A percentile compares a stretch with the other conserved stretches of the same genome.
These are phyloP conservation scores for Penicillium mononematosum DNA, from an alignment of 495 filamentous ascomycete genomes.

Conservation along the genomic window DNA sequence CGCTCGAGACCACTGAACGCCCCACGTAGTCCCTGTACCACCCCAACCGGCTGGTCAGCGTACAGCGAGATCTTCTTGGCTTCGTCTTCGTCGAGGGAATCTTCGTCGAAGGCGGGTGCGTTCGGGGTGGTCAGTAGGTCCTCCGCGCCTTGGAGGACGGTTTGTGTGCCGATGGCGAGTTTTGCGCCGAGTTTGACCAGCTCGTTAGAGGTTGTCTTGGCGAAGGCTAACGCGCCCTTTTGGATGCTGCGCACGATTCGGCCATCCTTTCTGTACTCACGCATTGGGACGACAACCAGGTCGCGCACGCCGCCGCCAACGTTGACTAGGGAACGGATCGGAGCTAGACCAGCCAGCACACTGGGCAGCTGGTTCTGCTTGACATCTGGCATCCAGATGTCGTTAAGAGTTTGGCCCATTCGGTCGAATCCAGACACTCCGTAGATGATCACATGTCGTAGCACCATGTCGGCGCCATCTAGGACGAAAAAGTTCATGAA, in stretches of 20 bases:
- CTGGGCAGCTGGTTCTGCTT: slow-evolving; percentile 85
- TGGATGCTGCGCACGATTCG: slow-evolving; percentile 86
- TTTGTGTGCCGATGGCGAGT: slow-evolving; percentile 91
- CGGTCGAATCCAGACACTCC: slow-evolving; percentile 87
- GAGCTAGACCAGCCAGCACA: slow-evolving; percentile 85
- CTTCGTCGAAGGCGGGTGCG: slow-evolving; percentile 45
- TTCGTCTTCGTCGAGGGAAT: slow-evolving; percentile 55
- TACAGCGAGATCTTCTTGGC: slow-evolving; percentile 80
- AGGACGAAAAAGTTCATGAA: slow-evolving; percentile 99
- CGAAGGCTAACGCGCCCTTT: slow-evolving; percentile 86
- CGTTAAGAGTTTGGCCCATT: slow-evolving; percentile 82
- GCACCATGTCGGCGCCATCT: slow-evolving; percentile 80
- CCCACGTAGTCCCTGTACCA: slow-evolving; percentile 79
- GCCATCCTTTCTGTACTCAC: slow-evolving; percentile 91
- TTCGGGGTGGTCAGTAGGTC: slow-evolving; percentile 60
- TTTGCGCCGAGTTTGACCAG: slow-evolving; percentile 92
- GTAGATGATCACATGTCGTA: slow-evolving; percentile 88
- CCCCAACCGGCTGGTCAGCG: slow-evolving; percentile 85
- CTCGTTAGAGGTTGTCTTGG: slow-evolving; percentile 87
- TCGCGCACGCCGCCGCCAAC: slow-evolving; percentile 83
- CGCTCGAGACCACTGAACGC: slow-evolving; percentile 79
- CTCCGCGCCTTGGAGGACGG: slow-evolving; percentile 83
- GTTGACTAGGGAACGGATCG: slow-evolving; percentile 84
- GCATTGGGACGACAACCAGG: slow-evolving; percentile 82
- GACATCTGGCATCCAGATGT: slow-evolving; percentile 97